These are phyloP conservation scores for Passalora sequoiae DNA, from an alignment of 2,329 filamentous ascomycete genomes.

Conservation along the genomic window DNA sequence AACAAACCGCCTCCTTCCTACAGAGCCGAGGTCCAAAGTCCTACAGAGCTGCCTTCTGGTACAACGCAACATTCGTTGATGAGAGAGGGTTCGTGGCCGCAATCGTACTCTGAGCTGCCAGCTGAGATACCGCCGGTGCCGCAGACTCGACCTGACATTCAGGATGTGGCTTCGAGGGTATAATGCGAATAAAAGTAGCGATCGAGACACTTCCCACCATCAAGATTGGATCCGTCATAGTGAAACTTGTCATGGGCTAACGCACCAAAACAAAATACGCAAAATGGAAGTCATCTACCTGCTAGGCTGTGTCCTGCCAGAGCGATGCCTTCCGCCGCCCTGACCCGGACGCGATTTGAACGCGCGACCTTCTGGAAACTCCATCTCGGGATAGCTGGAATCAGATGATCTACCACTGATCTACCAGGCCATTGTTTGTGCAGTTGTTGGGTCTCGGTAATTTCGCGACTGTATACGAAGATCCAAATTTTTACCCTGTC, in stretches of 20 bases:
- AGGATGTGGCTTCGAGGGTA: not conserved
- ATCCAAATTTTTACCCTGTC: too few relatives aligned
- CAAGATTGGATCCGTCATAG: not conserved
- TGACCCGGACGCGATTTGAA: not conserved
- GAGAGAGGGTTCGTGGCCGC: not conserved
- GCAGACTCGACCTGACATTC: not conserved
- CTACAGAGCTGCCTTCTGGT: not conserved
- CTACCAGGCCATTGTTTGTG: too few relatives aligned
- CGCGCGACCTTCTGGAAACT: not conserved
- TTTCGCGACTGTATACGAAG: too few relatives aligned
- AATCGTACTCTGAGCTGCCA: slow-evolving; percentile 1
- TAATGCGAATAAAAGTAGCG: not conserved
- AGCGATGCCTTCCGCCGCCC: too few relatives aligned
- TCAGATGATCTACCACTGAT: not conserved
- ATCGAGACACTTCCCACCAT: not conserved
- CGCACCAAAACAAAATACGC: not conserved
- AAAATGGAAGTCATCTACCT: too few relatives aligned
- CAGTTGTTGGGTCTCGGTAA: too few relatives aligned
- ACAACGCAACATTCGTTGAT: not conserved
- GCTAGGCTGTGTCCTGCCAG: too few relatives aligned
- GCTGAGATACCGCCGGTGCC: not conserved
- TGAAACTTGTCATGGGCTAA: too few relatives aligned
- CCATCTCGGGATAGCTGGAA: not conserved
- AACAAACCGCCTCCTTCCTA: not conserved
- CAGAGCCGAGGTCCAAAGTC: not conserved